phyloP scores from a whole-genome alignment of 2,329 filamentous ascomycete genomes.

The Cladosporium halotolerans region DNA sequence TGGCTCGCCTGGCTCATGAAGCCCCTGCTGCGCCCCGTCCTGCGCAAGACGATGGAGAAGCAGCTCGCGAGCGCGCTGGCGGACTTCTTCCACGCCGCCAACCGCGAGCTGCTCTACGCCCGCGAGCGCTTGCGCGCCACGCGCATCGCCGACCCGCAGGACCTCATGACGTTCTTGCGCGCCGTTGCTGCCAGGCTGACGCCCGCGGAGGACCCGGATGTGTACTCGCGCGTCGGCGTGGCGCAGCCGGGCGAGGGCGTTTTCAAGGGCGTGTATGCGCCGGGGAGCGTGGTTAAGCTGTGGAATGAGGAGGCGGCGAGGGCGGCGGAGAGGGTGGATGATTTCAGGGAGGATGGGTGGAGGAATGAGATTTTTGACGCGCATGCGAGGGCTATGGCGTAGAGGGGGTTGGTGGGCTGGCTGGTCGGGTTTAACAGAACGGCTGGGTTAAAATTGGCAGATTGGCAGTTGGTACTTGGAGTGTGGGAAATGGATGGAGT shows the following conservation, averaged over 20 bases:
- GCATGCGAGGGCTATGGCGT: conserved; percentile 13
- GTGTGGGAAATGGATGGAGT: neutral
- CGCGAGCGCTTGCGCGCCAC: conserved; percentile 81
- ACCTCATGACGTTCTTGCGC: conserved; percentile 74
- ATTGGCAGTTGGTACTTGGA: too few species aligned
- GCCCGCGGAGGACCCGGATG: conserved; percentile 66
- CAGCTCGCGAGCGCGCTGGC: conserved; percentile 68
- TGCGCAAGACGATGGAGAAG: conserved; percentile 72
- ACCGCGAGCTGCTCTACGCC: conserved; percentile 81
- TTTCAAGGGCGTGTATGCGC: conserved; percentile 80
- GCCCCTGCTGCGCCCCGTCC: conserved; percentile 71
- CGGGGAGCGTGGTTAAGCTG: conserved; percentile 81
- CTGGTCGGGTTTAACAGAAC: neutral
- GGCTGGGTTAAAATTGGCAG: neutral
- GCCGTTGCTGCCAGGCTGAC: conserved; percentile 72
- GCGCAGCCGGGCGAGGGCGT: conserved; percentile 55
- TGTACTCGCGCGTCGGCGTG: conserved; percentile 68
- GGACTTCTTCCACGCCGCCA: conserved; percentile 63
- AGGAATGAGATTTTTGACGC: conserved; percentile 74
- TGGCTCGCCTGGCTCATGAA: conserved; percentile 78
- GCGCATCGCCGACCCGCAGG: conserved; percentile 71
- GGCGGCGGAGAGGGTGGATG: conserved; percentile 68
- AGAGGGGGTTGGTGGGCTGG: neutral
- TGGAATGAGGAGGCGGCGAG: conserved; percentile 73
- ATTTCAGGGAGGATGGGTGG: conserved; percentile 68